Conservation (phyloP, 164 flowering plant species). For the Brasenia schreberi region DNA sequence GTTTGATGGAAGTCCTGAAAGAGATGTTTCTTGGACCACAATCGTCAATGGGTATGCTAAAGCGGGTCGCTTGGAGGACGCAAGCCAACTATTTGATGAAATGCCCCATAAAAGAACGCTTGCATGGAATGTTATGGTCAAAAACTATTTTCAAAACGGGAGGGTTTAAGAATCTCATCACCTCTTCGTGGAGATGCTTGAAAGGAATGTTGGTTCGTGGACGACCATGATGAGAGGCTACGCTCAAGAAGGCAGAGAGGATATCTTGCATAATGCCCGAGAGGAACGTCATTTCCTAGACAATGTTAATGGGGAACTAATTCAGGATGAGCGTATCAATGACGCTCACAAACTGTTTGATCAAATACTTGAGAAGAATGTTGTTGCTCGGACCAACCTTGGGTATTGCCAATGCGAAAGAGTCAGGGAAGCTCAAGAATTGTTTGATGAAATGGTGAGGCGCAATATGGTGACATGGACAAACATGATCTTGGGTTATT, state of each 20-base stretch:
- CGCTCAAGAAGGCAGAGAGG: slow-evolving; percentile 46
- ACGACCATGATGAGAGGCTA: slow-evolving; percentile 66
- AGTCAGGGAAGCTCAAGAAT: slow-evolving; percentile 44
- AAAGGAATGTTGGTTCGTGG: slow-evolving; percentile 63
- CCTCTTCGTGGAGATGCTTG: slow-evolving; percentile 52
- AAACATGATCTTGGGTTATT: slow-evolving; percentile 61
- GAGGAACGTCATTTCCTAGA: slow-evolving; percentile 69
- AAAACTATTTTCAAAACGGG: slow-evolving; percentile 45
- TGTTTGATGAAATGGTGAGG: slow-evolving; percentile 59
- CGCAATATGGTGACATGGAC: slow-evolving; percentile 70
- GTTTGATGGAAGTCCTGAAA: slow-evolving; percentile 34
- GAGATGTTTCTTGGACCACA: slow-evolving; percentile 63
- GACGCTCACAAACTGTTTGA: no score
- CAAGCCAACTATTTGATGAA: slow-evolving; percentile 37
- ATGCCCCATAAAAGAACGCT: slow-evolving; percentile 37
- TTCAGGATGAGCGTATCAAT: slow-evolving; percentile 43
- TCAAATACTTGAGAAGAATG: no score
- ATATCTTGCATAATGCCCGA: no score
- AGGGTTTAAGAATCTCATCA: slow-evolving; percentile 33
- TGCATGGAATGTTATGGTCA: slow-evolving; percentile 57
- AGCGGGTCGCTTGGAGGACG: slow-evolving; percentile 20
- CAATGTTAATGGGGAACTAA: slow-evolving; percentile 63
- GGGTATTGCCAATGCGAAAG: slow-evolving; percentile 56
- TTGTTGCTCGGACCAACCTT: slow-evolving; percentile 56
- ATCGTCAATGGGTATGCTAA: no score